Evolutionary conservation across 768 basidiomycete species (phyloP), one percentile per base, ranked within the genome.

Genomic region (Rhodotorula babjevae): DNA sequence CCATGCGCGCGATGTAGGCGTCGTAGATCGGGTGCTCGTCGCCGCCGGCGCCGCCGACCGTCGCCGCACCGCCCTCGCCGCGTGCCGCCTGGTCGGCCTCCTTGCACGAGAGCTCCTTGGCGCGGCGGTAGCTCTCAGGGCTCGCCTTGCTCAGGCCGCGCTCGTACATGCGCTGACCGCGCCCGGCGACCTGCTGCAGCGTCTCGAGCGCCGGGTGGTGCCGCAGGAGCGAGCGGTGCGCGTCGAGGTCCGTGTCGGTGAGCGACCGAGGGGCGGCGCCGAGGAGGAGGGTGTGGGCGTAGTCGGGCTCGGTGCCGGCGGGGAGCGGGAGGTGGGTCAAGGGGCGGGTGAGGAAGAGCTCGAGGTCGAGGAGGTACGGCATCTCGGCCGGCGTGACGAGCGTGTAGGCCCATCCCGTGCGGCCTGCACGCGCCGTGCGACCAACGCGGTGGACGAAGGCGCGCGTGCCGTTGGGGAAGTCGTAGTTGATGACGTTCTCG

Each of bases 381-480:
- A 97, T 84, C 78, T 99, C 96, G 21, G 85, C 79, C 3, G 65
- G n/a, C 8, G 91, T 90, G 65, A 96, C 85, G 79, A 99, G 92
- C 6, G 91, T 93, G 91, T 92, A 97, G 3, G 95, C 95, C 90
- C 92, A 93, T 46, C 96, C 96, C 79, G 88, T 89, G 66, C 93
- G 85, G 23, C 96, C 96, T 2, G 95, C 95, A 78, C 96, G 87
- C 12, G 96, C 96, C 10, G 96, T 97, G 70, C 96, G 87, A 59
- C 96, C 96, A 33, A 98, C 95, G 69, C 96, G 90, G 81, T 99
- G 96, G 0, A 99, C 88, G 76, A 97, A 99, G 19, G 96, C 88
- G 68, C 94, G 84, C 3, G 93, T 87, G 33, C 94, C 92, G 70
- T 92, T 90, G 1, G 96, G 96, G 76, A 99, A 97, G 78, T 99